Percentiles rank a stretch among this genome's conserved stretches.
Conservation (phyloP, 2,329 filamentous ascomycete genomes). For the Ophiosphaerella herpotricha region DNA sequence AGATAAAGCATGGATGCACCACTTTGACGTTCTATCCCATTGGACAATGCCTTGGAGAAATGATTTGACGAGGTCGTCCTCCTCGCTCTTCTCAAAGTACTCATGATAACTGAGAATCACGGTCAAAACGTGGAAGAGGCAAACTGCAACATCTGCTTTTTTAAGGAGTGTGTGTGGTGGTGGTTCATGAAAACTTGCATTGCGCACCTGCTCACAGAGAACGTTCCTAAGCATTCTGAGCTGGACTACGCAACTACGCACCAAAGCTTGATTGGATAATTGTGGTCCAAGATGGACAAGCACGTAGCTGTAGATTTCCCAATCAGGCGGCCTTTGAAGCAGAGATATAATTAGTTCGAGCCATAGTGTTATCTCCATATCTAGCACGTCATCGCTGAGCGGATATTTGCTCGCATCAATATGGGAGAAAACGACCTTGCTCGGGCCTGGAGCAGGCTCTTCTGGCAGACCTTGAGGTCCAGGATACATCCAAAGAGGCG, state of each 20-base stretch:
- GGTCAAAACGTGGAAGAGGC: conserved; percentile 82
- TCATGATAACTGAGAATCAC: conserved; percentile 90
- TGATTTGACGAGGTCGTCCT: conserved; percentile 84
- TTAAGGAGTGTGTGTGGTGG: conserved; percentile 78
- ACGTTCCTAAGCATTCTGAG: conserved; percentile 75
- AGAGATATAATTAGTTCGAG: conserved; percentile 76
- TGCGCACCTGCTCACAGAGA: conserved; percentile 81
- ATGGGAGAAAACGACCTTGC: conserved; percentile 57
- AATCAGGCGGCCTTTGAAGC: conserved; percentile 76
- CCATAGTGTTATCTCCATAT: conserved; percentile 63
- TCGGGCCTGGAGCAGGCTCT: conserved; percentile 54
- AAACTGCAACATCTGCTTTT: conserved; percentile 86
- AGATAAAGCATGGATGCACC: conserved; percentile 91
- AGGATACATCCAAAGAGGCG: conserved; percentile 62
- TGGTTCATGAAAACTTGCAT: conserved; percentile 78
- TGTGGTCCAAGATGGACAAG: conserved; percentile 86
- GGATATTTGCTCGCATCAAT: conserved; percentile 44
- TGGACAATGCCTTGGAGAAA: conserved; percentile 84
- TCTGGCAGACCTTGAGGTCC: conserved; percentile 59
- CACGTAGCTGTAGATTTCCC: conserved; percentile 92
- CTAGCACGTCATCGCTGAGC: conserved; percentile 45
- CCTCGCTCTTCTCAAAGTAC: conserved; percentile 79
- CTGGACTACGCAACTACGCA: conserved; percentile 72
- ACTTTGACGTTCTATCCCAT: conserved; percentile 85
- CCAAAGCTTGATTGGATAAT: conserved; percentile 86